phyloP scores from a whole-genome alignment of 2,329 filamentous ascomycete species.

The Ploettnerulaceae sp. region DNA sequence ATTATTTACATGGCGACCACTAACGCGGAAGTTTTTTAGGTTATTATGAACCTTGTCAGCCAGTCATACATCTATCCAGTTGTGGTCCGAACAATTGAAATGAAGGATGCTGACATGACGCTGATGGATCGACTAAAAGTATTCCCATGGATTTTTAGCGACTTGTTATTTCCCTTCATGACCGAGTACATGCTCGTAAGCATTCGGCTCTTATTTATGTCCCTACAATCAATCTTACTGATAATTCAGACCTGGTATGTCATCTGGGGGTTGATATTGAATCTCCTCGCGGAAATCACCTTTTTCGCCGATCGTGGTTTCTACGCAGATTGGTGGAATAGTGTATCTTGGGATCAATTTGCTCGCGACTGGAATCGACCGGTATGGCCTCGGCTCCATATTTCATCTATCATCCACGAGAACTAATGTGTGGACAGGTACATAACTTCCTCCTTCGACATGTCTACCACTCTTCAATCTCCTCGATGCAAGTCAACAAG shows the following conservation, averaged over 20 bases:
- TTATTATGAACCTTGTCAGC: slow-evolving; percentile 74
- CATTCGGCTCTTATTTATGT: neutral
- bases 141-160: slow-evolving; percentile 71
- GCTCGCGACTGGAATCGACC: slow-evolving; percentile 79
- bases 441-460: slow-evolving; percentile 67
- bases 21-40: neutral
- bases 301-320: slow-evolving; percentile 74
- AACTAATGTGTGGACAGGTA: neutral
- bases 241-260: slow-evolving; percentile 61
- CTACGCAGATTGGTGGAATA: slow-evolving; percentile 50
- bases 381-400: neutral
- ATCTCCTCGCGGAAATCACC: slow-evolving; percentile 71
- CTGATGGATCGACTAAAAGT: slow-evolving; percentile 56
- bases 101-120: slow-evolving; percentile 62
- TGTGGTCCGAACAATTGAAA: slow-evolving; percentile 59
- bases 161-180: slow-evolving; percentile 73
- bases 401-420: neutral
- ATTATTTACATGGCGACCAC: neutral
- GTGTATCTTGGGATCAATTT: slow-evolving; percentile 66
- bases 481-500: slow-evolving; percentile 64
- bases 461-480: slow-evolving; percentile 75
- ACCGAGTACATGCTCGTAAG: slow-evolving; percentile 60
- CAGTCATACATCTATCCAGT: slow-evolving; percentile 75
- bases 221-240: neutral
- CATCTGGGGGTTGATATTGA: slow-evolving; percentile 73